A percentile compares a stretch with the other conserved stretches of the same genome.
Evolutionary conservation across 2,329 filamentous ascomycete genomes (phyloP).

Genomic region (Stachybotrys chlorohalonatus): DNA sequence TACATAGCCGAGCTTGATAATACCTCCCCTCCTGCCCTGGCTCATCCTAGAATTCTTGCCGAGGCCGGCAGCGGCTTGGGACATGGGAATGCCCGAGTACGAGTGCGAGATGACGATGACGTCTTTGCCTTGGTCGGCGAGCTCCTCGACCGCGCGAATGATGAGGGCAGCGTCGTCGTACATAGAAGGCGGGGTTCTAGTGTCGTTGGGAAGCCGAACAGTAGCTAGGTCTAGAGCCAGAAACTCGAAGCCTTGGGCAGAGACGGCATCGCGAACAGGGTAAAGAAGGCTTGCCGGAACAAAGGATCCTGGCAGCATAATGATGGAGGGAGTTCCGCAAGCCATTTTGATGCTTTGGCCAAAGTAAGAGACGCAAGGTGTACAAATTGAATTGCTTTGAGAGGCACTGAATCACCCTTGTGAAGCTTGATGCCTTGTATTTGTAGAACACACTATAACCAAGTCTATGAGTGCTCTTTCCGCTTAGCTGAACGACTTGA

Average conservation of each 20-base stretch:
- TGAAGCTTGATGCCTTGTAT: no score
- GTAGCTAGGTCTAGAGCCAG: not conserved
- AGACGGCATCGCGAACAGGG: not conserved
- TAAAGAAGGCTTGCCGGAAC: not conserved
- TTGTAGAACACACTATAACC: no score
- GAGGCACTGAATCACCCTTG: no score
- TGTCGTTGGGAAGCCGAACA: not conserved
- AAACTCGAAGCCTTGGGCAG: not conserved
- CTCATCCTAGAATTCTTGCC: conserved; percentile 20
- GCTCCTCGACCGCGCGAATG: conserved; percentile 17
- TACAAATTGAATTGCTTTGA: no score
- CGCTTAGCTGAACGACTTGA: no score
- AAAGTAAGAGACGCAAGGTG: no score
- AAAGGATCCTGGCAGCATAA: conserved; percentile 1
- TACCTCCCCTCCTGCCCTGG: conserved; percentile 25
- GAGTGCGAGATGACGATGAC: conserved; percentile 3
- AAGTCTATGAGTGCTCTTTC: no score
- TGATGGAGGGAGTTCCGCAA: not conserved
- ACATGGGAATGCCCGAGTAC: conserved; percentile 1
- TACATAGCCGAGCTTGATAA: conserved; percentile 22
- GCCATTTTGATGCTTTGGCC: not conserved
- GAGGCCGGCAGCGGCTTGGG: conserved; percentile 22
- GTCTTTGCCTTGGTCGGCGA: conserved; percentile 19
- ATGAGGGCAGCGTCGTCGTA: conserved; percentile 25
- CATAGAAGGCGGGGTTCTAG: conserved; percentile 10